These are phyloP conservation scores for Leccinum olivaceopallidum DNA, from an alignment of 768 basidiomycete species.

Conservation along the genomic window DNA sequence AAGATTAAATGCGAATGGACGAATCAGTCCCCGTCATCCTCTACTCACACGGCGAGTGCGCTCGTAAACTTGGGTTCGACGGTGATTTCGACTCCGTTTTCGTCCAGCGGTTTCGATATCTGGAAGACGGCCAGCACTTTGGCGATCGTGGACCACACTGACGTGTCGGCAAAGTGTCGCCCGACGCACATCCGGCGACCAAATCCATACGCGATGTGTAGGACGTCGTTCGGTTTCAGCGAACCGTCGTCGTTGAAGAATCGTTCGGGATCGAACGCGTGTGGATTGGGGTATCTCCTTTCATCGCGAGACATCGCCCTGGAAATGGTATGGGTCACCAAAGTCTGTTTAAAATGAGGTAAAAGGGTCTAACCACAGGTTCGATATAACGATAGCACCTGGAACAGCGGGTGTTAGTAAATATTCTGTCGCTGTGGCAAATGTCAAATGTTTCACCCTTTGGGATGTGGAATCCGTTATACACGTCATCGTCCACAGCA, in stretches of 20 bases:
- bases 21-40: not conserved
- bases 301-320: slow-evolving; percentile 21
- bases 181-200: slow-evolving; percentile 29
- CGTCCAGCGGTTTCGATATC: slow-evolving; percentile 3
- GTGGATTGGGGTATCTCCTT: slow-evolving; percentile 36
- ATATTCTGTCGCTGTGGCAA: not conserved
- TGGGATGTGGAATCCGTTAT: slow-evolving; percentile 50
- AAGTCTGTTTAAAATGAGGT: rapidly evolving
- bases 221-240: slow-evolving; percentile 13
- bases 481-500: slow-evolving; percentile 40
- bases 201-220: slow-evolving; percentile 23
- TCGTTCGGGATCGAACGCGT: slow-evolving; percentile 39
- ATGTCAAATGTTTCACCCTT: slow-evolving; percentile 17
- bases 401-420: not conserved
- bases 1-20: too few relatives aligned
- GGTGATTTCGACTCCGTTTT: slow-evolving; percentile 13
- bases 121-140: slow-evolving; percentile 13
- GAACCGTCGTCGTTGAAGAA: slow-evolving; percentile 34
- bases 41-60: slow-evolving; percentile 16
- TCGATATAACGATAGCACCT: slow-evolving; percentile 12
- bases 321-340: not conserved
- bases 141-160: slow-evolving; percentile 18
- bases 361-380: slow-evolving; percentile 8
- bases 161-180: slow-evolving; percentile 23
- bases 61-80: slow-evolving; percentile 15